Conservation (phyloP, 495 filamentous ascomycete genomes). For the Hypoxylon fuscum region DNA sequence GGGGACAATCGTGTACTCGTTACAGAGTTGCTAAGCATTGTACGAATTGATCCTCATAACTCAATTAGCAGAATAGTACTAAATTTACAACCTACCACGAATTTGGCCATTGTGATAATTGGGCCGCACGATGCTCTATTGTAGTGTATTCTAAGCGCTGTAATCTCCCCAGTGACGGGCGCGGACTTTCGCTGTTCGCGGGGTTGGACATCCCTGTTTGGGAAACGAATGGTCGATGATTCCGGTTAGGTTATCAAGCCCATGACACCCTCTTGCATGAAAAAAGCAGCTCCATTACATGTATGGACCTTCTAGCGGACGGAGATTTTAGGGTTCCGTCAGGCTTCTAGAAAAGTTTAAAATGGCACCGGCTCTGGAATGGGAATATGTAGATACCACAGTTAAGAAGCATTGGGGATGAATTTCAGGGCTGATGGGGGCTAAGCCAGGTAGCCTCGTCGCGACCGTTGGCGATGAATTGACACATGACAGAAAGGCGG, state of each 20-base stretch:
- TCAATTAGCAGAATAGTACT: too few relatives aligned
- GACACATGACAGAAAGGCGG: neutral
- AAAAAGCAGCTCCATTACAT: slow-evolving; percentile 1
- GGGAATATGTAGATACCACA: neutral
- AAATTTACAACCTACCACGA: too few relatives aligned
- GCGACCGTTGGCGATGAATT: slow-evolving; percentile 3
- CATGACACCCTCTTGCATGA: slow-evolving; percentile 25
- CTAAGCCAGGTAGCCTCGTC: neutral
- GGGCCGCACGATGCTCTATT: too few relatives aligned
- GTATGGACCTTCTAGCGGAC: slow-evolving; percentile 14
- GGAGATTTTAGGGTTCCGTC: slow-evolving; percentile 35
- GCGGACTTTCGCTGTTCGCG: slow-evolving; percentile 2
- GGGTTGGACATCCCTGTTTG: slow-evolving; percentile 21
- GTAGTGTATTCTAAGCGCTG: too few relatives aligned
- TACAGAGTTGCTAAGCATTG: neutral
- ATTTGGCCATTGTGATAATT: too few relatives aligned
- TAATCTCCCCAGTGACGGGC: neutral
- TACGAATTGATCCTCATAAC: too few relatives aligned
- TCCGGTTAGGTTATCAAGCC: slow-evolving; percentile 13
- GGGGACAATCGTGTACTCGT: neutral
- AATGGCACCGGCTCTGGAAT: slow-evolving; percentile 18
- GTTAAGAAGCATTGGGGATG: neutral
- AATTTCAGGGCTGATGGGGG: neutral
- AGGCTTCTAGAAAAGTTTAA: slow-evolving; percentile 41
- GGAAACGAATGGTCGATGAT: slow-evolving; percentile 18